Conservation (phyloP, 1,284 basidiomycete species). For the Leccinum angustisporum region DNA sequence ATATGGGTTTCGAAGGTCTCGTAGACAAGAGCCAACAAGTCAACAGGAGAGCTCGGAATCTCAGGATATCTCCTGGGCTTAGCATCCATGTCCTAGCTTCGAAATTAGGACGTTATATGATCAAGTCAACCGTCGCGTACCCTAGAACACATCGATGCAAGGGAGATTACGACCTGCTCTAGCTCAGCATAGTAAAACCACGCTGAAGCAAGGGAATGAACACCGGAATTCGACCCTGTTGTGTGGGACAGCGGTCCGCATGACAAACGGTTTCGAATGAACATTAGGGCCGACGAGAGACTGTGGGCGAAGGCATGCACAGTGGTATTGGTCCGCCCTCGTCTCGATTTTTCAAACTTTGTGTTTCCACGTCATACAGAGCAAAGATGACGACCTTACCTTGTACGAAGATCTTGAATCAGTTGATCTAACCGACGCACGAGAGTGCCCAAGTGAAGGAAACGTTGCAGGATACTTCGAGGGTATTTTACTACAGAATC, state of each 20-base stretch:
- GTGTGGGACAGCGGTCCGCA: constrained; percentile 35
- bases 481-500: not conserved
- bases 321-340: constrained; percentile 47
- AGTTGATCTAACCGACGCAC: constrained; percentile 64
- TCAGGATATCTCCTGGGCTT: constrained; percentile 43
- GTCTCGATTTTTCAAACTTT: constrained; percentile 31
- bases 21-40: constrained; percentile 57
- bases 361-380: not conserved
- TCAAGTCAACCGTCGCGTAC: constrained; percentile 40
- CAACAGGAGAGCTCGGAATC: constrained; percentile 44
- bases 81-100: constrained; percentile 41
- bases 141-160: constrained; percentile 54
- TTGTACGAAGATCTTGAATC: constrained; percentile 40
- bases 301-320: constrained; percentile 66
- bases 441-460: constrained; percentile 61
- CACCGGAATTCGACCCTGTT: constrained; percentile 15
- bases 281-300: constrained; percentile 53
- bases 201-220: constrained; percentile 42
- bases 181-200: constrained; percentile 54
- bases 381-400: constrained; percentile 36
- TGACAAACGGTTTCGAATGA: constrained; percentile 47
- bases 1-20: constrained; percentile 50
- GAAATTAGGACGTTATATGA: not conserved
- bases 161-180: constrained; percentile 49
- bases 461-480: constrained; percentile 55